Evolutionary conservation across 495 filamentous ascomycete genomes (phyloP).

Genomic region (Penicillium robsamsonii): DNA sequence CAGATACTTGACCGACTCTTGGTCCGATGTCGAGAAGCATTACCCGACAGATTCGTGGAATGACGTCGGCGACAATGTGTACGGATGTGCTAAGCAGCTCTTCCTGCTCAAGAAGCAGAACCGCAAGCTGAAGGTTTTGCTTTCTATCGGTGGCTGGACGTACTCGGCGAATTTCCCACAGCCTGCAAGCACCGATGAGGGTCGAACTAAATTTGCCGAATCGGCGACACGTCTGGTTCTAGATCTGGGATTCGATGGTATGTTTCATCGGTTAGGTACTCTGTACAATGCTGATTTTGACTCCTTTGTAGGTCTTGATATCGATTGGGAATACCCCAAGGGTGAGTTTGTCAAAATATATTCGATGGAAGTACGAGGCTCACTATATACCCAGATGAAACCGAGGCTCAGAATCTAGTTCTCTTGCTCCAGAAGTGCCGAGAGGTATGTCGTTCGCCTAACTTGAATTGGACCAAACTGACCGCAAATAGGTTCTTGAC

Average conservation of each 20-base stretch:
- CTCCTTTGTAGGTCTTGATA: slow-evolving; percentile 46
- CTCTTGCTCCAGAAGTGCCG: slow-evolving; percentile 65
- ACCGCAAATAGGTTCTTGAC: slow-evolving; percentile 53
- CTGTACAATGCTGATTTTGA: slow-evolving; percentile 12
- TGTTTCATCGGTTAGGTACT: not conserved
- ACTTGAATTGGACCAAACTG: not conserved
- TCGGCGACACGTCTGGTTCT: slow-evolving; percentile 65
- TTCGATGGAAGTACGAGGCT: not conserved
- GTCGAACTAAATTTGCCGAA: slow-evolving; percentile 70
- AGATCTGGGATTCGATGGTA: slow-evolving; percentile 64
- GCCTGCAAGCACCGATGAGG: slow-evolving; percentile 58
- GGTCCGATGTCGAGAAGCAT: slow-evolving; percentile 87
- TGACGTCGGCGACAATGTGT: slow-evolving; percentile 45
- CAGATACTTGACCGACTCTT: slow-evolving; percentile 73
- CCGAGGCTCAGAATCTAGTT: slow-evolving; percentile 68
- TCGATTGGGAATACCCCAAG: slow-evolving; percentile 62
- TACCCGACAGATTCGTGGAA: slow-evolving; percentile 55
- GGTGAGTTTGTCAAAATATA: slow-evolving; percentile 21
- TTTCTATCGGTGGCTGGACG: slow-evolving; percentile 96
- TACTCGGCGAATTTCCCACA: slow-evolving; percentile 83
- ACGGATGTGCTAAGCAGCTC: slow-evolving; percentile 83
- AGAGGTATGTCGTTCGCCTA: slow-evolving; percentile 31
- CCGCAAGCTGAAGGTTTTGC: slow-evolving; percentile 83
- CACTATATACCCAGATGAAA: slow-evolving; percentile 34
- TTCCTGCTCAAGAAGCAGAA: slow-evolving; percentile 85